Conservation (phyloP, 2,329 filamentous ascomycete species). For the Eutypa lata region DNA sequence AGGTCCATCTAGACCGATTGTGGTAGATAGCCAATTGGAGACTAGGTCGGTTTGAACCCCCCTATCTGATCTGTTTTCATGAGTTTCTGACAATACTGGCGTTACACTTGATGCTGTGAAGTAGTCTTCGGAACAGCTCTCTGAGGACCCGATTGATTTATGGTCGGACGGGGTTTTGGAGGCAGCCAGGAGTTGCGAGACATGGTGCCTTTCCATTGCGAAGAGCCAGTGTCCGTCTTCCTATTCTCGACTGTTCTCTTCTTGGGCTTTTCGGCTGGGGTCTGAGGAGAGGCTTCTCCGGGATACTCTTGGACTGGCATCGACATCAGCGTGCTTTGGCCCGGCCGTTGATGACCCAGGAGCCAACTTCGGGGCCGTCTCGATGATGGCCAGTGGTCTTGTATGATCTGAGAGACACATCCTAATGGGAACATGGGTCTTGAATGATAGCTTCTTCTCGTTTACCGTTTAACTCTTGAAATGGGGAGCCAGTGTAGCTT, state of each 20-base stretch:
- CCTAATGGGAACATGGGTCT: conserved; percentile 11
- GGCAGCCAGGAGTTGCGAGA: conserved; percentile 8
- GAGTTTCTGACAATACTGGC: conserved; percentile 8
- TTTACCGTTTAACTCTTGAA: too few relatives aligned
- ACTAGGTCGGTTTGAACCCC: conserved; percentile 8
- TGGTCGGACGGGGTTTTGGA: conserved; percentile 7
- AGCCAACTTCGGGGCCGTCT: conserved; percentile 3
- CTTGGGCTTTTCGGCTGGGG: conserved; percentile 5
- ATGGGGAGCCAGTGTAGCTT: too few relatives aligned
- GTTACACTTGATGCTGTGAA: conserved; percentile 12
- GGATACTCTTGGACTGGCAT: conserved; percentile 5
- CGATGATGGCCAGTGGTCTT: conserved; percentile 5
- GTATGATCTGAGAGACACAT: conserved; percentile 16
- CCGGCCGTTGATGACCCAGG: neutral
- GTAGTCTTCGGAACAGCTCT: conserved; percentile 12
- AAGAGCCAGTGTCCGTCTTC: conserved; percentile 13
- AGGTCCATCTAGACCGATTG: conserved; percentile 23
- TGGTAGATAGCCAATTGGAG: conserved; percentile 12
- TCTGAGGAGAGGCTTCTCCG: conserved; percentile 13
- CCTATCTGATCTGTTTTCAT: conserved; percentile 8
- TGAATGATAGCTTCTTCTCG: too few relatives aligned
- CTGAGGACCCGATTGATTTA: conserved; percentile 8
- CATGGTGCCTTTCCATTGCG: conserved; percentile 2
- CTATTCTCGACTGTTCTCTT: conserved; percentile 17
- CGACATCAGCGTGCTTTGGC: conserved; percentile 1